These are phyloP conservation scores for Termitomyces sp. DNA, from an alignment of 768 basidiomycete genomes.

Conservation along the genomic window DNA sequence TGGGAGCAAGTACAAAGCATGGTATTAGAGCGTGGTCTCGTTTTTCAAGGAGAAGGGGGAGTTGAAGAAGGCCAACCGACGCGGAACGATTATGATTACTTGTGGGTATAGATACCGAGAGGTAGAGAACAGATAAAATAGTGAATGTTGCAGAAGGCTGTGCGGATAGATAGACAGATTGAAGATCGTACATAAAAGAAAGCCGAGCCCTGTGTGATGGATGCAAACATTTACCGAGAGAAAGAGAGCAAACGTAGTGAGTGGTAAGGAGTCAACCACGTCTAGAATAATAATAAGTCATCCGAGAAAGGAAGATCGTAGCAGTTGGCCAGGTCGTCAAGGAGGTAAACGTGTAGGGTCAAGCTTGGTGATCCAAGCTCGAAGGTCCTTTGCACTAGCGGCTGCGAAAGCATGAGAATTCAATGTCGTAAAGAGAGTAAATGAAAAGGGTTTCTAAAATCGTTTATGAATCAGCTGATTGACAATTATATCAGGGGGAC, in stretches of 20 bases:
- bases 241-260: constrained; percentile 4
- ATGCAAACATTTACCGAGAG: constrained; percentile 5
- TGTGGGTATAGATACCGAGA: constrained; percentile 5
- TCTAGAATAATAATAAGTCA: constrained; percentile 6
- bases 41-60: neutral
- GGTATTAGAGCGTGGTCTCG: neutral
- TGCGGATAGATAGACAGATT: constrained; percentile 3
- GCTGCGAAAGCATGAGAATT: constrained; percentile 91
- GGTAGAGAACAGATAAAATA: neutral
- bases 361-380: constrained; percentile 78
- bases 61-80: neutral
- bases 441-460: constrained; percentile 71
- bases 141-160: constrained; percentile 5
- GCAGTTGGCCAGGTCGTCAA: constrained; percentile 18
- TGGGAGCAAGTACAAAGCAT: neutral
- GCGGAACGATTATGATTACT: constrained; percentile 8
- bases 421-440: constrained; percentile 87
- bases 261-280: neutral
- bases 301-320: constrained; percentile 2
- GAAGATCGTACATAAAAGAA: constrained; percentile 8
- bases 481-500: constrained; percentile 22
- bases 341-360: constrained; percentile 70
- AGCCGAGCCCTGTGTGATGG: constrained; percentile 1
- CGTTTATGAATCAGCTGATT: neutral
- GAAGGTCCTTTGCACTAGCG: constrained; percentile 73